phyloP scores from a whole-genome alignment of 2,329 filamentous ascomycete genomes.

The Alternaria rosae region DNA sequence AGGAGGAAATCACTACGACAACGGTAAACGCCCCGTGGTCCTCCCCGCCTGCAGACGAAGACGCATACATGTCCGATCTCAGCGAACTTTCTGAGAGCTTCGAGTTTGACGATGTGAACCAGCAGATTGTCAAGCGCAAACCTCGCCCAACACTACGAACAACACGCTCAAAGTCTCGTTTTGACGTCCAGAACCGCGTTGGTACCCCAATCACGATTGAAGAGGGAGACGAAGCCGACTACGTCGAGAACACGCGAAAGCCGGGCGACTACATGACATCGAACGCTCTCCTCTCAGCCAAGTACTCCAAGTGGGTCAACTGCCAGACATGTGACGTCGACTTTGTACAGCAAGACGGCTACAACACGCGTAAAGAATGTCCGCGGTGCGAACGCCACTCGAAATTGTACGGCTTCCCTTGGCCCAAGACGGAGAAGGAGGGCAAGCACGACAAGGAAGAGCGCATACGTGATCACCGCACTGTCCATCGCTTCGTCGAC shows the following conservation, averaged over 20 bases:
- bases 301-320: slow-evolving; percentile 82
- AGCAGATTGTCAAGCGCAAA: slow-evolving; percentile 49
- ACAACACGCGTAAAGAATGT: slow-evolving; percentile 82
- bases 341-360: slow-evolving; percentile 90
- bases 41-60: slow-evolving; percentile 39
- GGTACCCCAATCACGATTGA: slow-evolving; percentile 39
- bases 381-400: slow-evolving; percentile 94
- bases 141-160: slow-evolving; percentile 35
- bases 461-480: slow-evolving; percentile 81
- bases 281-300: slow-evolving; percentile 74
- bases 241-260: slow-evolving; percentile 41
- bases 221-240: slow-evolving; percentile 28
- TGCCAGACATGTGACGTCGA: slow-evolving; percentile 82
- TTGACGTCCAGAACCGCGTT: slow-evolving; percentile 33
- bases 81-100: slow-evolving; percentile 50
- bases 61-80: slow-evolving; percentile 46
- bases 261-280: slow-evolving; percentile 77
- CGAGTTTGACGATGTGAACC: slow-evolving; percentile 49
- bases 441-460: slow-evolving; percentile 75
- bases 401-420: slow-evolving; percentile 91
- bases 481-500: slow-evolving; percentile 82
- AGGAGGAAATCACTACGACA: slow-evolving; percentile 36
- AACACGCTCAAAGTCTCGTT: slow-evolving; percentile 48
- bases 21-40: slow-evolving; percentile 41
- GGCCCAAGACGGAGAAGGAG: slow-evolving; percentile 91